A percentile compares a stretch with the other conserved stretches of the same genome.
phyloP scores from a whole-genome alignment of 2,329 filamentous ascomycete genomes.

The Scleromitrula shiraiana region DNA sequence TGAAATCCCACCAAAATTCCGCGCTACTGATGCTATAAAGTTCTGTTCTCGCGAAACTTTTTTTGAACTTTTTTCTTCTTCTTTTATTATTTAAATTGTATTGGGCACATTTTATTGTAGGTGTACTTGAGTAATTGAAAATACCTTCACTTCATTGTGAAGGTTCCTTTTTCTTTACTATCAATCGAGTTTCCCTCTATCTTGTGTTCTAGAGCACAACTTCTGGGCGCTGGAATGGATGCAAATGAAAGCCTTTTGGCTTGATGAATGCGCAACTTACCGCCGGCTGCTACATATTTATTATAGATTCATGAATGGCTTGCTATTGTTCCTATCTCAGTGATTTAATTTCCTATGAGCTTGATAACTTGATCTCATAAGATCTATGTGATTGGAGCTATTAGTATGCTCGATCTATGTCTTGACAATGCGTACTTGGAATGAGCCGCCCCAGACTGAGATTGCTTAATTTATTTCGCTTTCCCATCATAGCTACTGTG shows the following conservation, averaged over 20 bases:
- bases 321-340: too few species aligned
- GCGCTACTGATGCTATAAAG: too few species aligned
- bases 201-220: constrained; percentile 55
- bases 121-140: constrained; percentile 46
- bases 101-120: constrained; percentile 64
- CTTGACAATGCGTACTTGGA: too few species aligned
- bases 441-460: too few species aligned
- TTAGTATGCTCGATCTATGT: too few species aligned
- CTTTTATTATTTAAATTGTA: constrained; percentile 47
- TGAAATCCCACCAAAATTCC: constrained; percentile 9
- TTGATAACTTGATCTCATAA: too few species aligned
- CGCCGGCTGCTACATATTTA: constrained; percentile 60
- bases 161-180: constrained; percentile 28
- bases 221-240: constrained; percentile 61
- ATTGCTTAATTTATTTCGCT: too few species aligned
- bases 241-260: constrained; percentile 48
- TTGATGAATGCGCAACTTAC: constrained; percentile 52
- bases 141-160: constrained; percentile 31
- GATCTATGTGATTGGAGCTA: too few species aligned
- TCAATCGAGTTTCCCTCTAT: constrained; percentile 64
- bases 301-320: too few species aligned
- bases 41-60: constrained; percentile 17
- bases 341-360: too few species aligned
- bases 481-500: too few species aligned
- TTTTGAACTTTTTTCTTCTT: constrained; percentile 24